Evolutionary conservation across 345 rosid genomes (phyloP).

Genomic region (Salix viminalis): DNA sequence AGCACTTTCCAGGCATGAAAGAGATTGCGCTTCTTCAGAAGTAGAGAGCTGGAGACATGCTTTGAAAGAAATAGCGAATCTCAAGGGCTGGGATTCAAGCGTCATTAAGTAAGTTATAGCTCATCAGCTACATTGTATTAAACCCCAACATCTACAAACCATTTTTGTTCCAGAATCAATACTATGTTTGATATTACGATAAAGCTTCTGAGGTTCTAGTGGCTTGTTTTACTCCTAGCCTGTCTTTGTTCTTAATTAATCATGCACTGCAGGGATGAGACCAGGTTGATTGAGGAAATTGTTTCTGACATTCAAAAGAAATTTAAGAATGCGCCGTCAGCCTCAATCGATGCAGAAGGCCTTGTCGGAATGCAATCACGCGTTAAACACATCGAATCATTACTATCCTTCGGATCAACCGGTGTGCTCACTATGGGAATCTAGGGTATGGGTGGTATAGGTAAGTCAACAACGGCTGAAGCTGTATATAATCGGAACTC

Average conservation of each 20-base stretch:
- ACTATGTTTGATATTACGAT: too few relatives aligned
- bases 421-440: background rate
- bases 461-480: conserved; percentile 1
- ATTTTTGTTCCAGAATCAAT: too few relatives aligned
- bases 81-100: background rate
- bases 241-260: too few relatives aligned
- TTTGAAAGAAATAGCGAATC: background rate
- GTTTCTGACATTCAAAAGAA: background rate
- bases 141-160: too few relatives aligned
- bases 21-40: background rate
- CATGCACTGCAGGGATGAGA: background rate
- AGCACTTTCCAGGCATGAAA: background rate
- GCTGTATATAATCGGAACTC: background rate
- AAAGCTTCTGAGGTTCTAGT: too few relatives aligned
- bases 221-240: too few relatives aligned
- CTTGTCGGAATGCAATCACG: conserved; percentile 1
- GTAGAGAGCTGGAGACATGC: background rate
- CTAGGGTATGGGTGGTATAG: conserved; percentile 8
- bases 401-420: background rate
- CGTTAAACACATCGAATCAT: background rate
- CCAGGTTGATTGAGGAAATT: background rate
- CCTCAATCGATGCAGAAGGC: background rate
- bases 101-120: background rate
- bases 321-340: too few relatives aligned
- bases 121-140: too few relatives aligned